Evolutionary conservation across 2,329 filamentous ascomycete species (phyloP), one percentile per base, ranked within the genome.

Genomic region (Alternaria gansuensis): DNA sequence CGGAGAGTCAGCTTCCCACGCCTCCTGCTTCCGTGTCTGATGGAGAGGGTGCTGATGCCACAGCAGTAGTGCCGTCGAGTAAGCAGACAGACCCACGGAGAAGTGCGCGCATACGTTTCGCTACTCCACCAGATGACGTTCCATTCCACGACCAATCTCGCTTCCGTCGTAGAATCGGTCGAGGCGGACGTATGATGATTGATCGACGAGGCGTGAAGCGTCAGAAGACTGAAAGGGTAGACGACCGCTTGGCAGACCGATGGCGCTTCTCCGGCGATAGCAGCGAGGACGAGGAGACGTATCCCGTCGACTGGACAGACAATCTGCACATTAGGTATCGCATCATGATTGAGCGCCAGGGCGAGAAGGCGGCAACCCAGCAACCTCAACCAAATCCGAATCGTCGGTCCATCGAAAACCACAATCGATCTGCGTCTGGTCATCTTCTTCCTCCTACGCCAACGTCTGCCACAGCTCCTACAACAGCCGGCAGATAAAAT

Each of bases 231-330:
- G 68, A 71, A 31, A 48, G 63, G 41, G 39, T 69, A 34, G 75
- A 77, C 49, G 73, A 77, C 37, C 74, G 75, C 43, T 59, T 73
- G 21, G 72, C 73, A 26, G 75, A 78, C 50, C 65, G 76, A 61
- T 97, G 90, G 85, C 96, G 93, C 79, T 96, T 92, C 79, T 92
- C 96, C 72, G 88, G 89, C 26, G 91, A 96, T 69, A 91, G 93
- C 61, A 89, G 90, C 63, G 92, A 93, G 51, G 90, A 93, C 57
- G 86, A 88, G 54, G 84, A 89, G 24, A 82, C 88, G 60, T 93
- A 93, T 80, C 85, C 89, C 54, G 84, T 93, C 57, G 92, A 97
- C 73, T 90, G 89, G 70, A 86, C 82, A 54, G 82, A 83, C 63
- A 82, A 83, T 54, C 75, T 84, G 57, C 82, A 85, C 70, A 86